Percentiles rank a stretch among this genome's conserved stretches.
These are phyloP conservation scores for Elsinoe batatas DNA, from an alignment of 2,329 filamentous ascomycete species.

Conservation along the genomic window DNA sequence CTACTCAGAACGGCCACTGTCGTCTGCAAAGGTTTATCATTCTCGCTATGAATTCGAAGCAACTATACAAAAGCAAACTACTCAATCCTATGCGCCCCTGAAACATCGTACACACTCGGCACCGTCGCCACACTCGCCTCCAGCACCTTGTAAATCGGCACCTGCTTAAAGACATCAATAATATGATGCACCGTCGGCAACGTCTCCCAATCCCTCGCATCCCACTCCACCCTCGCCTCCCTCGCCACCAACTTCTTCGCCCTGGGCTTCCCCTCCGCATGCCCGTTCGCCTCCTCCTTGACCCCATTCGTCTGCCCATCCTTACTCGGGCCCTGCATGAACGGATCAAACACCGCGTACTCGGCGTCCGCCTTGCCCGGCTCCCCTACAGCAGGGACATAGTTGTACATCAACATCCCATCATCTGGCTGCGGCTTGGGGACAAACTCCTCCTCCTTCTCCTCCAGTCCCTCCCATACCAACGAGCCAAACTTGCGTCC, in stretches of 20 bases:
- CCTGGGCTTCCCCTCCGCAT: slow-evolving; percentile 15
- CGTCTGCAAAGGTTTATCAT: background rate
- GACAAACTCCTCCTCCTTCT: slow-evolving; percentile 12
- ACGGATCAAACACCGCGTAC: slow-evolving; percentile 39
- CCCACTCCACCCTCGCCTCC: slow-evolving; percentile 39
- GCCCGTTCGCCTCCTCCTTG: background rate
- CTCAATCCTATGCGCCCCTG: slow-evolving; percentile 24
- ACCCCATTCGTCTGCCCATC: slow-evolving; percentile 20
- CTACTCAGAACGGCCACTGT: background rate
- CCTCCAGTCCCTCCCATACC: slow-evolving; percentile 21
- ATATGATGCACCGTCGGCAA: slow-evolving; percentile 54
- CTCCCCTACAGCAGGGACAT: slow-evolving; percentile 46
- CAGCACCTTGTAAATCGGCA: slow-evolving; percentile 49
- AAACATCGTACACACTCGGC: slow-evolving; percentile 42
- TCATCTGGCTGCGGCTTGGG: slow-evolving; percentile 29
- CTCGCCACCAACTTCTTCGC: slow-evolving; percentile 28
- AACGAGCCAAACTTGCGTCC: slow-evolving; percentile 27
- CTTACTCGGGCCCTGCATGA: slow-evolving; percentile 24
- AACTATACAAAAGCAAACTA: background rate
- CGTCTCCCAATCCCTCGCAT: slow-evolving; percentile 42
- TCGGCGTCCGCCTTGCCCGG: slow-evolving; percentile 45
- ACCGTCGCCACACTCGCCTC: slow-evolving; percentile 48
- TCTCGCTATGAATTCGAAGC: background rate
- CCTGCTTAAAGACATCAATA: slow-evolving; percentile 40
- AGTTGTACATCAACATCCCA: slow-evolving; percentile 47